Base-by-base conservation (phyloP, 2,329 filamentous ascomycete genomes). In the Colletotrichum lini region DNA sequence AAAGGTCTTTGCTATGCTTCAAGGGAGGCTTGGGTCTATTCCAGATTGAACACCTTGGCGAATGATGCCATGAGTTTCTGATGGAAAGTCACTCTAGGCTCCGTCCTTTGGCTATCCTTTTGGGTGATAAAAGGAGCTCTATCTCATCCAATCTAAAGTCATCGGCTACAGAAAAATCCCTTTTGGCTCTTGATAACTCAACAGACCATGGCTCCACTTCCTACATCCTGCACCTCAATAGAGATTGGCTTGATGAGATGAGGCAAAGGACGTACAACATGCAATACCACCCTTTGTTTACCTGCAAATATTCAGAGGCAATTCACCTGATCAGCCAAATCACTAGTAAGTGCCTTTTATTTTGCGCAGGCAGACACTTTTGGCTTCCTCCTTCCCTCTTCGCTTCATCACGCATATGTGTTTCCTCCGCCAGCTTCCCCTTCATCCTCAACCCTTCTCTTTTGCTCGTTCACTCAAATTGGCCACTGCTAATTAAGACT, bases 401-500 rank as follows among this genome's bases (percentile, higher is more conserved):
- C 42, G 10, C 35, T 47, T 15, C 16, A 56, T 16, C 5, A 9
- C 23, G 23, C n/a, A n/a, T 3, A 1, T n/a, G 18, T 16, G 16
- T 9, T 8, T 38, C 42, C 2, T 45, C 13, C 13, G 10, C n/a
- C 30, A 10, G 9, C 35, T 58, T 40, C 10, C 5, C 44, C 30
- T n/a, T 13, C 60, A 30, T 40, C 2, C 53, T 13, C 4, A 38
- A 9, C 18, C 18, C 16, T 44, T 52, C 8, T 30, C 15, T 52
- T 3, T 35, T 35, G 30, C 30, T 9, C 2, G 30, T 35, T 35
- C 30, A 10, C 23, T 42, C 38, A 21, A 13, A 9, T 52, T 9
- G 12, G 10, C 0, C 13, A 18, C 3, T 15, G 5, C 35, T 1
- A 38, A 18, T 6, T 0, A 2, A 15, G 4, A 16, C 16, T 12